These are phyloP conservation scores for Solanum aculeatissimum DNA, from an alignment of 305 asterid species.

Conservation along the genomic window DNA sequence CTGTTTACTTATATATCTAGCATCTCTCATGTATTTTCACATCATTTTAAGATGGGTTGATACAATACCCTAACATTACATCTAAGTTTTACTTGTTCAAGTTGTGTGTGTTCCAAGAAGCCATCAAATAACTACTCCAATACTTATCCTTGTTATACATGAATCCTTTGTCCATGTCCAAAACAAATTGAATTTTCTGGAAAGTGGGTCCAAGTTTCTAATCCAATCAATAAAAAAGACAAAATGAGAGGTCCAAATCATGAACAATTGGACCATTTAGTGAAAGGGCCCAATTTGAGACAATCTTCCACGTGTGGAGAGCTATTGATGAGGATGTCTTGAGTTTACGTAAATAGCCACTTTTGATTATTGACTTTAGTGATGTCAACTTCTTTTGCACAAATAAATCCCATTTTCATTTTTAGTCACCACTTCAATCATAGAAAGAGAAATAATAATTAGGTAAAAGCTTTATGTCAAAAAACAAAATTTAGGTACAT, in stretches of 20 bases:
- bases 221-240: conserved; percentile 1
- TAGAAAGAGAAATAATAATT: not conserved
- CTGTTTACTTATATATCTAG: too few species aligned
- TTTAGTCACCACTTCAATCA: conserved; percentile 2
- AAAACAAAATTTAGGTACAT: not conserved
- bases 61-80: not conserved
- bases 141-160: not conserved
- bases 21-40: too few species aligned
- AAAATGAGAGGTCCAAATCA: conserved; percentile 7
- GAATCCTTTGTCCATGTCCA: not conserved
- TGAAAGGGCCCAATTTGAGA: not conserved
- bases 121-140: not conserved
- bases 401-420: not conserved
- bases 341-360: not conserved
- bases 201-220: not conserved
- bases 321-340: not conserved
- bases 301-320: conserved; percentile 3
- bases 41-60: too few species aligned
- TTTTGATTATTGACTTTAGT: not conserved
- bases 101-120: not conserved
- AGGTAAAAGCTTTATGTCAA: not conserved
- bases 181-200: not conserved
- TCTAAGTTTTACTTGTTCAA: not conserved
- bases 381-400: conserved; percentile 7
- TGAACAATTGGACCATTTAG: not conserved